These are phyloP conservation scores for Mycosphaerella arachidis DNA, from an alignment of 2,329 filamentous ascomycete species.

Conservation along the genomic window DNA sequence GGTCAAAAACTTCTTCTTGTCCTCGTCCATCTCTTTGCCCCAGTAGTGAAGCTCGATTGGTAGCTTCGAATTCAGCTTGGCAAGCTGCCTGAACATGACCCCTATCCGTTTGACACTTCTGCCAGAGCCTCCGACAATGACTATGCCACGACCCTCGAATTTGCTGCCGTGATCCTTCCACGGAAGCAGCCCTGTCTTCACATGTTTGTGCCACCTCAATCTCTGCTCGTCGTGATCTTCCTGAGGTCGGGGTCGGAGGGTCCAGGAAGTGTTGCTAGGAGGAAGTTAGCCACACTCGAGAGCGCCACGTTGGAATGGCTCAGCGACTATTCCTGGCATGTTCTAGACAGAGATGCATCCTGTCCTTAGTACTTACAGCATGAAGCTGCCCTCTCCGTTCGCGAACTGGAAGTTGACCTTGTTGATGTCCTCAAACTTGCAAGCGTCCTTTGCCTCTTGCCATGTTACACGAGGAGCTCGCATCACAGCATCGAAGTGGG, in stretches of 20 bases:
- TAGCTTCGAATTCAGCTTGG: conserved; percentile 18
- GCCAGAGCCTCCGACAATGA: conserved; percentile 30
- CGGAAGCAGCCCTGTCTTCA: conserved; percentile 18
- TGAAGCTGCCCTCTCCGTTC: conserved; percentile 5
- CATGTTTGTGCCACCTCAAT: conserved; percentile 21
- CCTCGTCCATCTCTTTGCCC: conserved; percentile 25
- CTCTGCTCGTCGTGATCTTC: conserved; percentile 16
- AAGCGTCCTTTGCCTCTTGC: conserved; percentile 6
- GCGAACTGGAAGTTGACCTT: conserved; percentile 15
- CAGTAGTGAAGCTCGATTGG: conserved; percentile 33
- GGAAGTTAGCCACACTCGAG: too few relatives aligned
- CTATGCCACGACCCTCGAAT: conserved; percentile 31
- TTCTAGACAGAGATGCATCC: too few relatives aligned
- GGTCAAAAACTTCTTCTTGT: conserved; percentile 15
- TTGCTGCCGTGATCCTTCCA: conserved; percentile 16
- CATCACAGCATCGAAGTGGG: conserved; percentile 12
- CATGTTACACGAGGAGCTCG: conserved; percentile 4
- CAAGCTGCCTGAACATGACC: conserved; percentile 16
- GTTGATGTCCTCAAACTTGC: conserved; percentile 7
- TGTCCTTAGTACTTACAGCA: neutral
- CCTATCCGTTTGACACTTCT: conserved; percentile 25
- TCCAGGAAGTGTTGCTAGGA: conserved; percentile 9
- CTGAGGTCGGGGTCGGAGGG: conserved; percentile 4
- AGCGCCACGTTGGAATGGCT: too few relatives aligned
- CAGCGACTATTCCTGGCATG: too few relatives aligned